A percentile compares a stretch with the other conserved stretches of the same genome.
phyloP scores from a whole-genome alignment of 306 rosid species.

The Malus sieversii region DNA sequence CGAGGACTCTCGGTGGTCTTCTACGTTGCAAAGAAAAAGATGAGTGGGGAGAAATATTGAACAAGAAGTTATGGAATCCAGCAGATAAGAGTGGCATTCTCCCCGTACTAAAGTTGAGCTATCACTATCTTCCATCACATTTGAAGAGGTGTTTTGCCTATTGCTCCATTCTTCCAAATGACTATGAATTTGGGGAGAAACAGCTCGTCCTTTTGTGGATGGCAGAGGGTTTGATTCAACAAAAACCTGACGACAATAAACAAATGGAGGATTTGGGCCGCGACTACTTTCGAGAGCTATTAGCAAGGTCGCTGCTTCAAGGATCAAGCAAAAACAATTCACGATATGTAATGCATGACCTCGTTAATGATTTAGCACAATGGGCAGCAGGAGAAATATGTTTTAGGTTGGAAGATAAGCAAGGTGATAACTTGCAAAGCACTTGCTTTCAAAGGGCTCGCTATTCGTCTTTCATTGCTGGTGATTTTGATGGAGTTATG shows the following conservation, averaged over 20 bases:
- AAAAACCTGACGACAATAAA: neutral
- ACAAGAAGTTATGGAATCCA: conserved; percentile 11
- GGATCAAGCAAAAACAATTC: no score
- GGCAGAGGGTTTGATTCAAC: conserved; percentile 16
- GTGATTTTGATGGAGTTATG: fast-evolving
- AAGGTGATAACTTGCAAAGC: neutral
- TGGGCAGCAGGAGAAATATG: neutral
- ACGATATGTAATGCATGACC: no score
- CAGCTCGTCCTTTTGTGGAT: conserved; percentile 22
- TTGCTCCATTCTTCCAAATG: neutral
- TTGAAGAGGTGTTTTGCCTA: conserved; percentile 16
- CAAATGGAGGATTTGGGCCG: no score
- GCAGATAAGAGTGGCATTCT: neutral
- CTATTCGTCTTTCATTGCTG: conserved; percentile 1
- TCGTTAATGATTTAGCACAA: conserved; percentile 18
- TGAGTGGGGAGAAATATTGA: conserved; percentile 8
- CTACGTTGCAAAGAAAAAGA: neutral
- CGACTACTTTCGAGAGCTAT: no score
- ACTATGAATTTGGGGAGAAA: neutral
- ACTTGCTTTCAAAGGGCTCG: neutral
- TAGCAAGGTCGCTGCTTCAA: no score
- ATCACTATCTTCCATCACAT: conserved; percentile 9
- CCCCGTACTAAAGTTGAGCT: conserved; percentile 15
- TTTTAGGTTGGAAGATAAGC: neutral
- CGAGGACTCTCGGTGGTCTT: conserved; percentile 14